Percentiles rank a stretch among this genome's conserved stretches.
Conservation (phyloP, 768 basidiomycete genomes). For the Crucibulum laeve region DNA sequence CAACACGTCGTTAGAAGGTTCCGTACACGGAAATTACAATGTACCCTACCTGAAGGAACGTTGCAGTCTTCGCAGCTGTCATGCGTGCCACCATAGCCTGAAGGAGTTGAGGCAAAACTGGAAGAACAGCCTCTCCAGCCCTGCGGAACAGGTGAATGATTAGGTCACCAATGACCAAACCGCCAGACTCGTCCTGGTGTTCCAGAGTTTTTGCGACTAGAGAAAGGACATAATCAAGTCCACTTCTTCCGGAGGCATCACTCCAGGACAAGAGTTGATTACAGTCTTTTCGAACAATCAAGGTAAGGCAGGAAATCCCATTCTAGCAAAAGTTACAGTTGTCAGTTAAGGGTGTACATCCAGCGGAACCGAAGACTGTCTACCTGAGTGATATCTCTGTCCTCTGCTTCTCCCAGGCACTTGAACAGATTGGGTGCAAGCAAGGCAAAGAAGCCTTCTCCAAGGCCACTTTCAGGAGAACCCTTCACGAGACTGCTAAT, state of each 20-base stretch:
- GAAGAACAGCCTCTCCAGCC: constrained; percentile 74
- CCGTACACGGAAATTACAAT: neutral
- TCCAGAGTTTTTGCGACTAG: constrained; percentile 77
- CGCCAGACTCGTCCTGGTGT: constrained; percentile 85
- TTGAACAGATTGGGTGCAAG: constrained; percentile 75
- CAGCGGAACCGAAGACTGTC: constrained; percentile 3
- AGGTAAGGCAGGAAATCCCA: constrained; percentile 76
- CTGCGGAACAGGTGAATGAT: constrained; percentile 89
- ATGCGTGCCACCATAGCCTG: constrained; percentile 82
- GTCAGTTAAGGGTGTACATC: neutral
- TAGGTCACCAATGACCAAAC: constrained; percentile 89
- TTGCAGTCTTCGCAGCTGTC: constrained; percentile 81
- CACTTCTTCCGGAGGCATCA: constrained; percentile 61
- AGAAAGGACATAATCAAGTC: constrained; percentile 69
- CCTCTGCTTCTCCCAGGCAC: constrained; percentile 66
- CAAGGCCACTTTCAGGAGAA: constrained; percentile 58
- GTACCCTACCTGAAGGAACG: constrained; percentile 74
- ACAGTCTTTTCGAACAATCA: constrained; percentile 84
- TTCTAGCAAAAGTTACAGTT: constrained; percentile 44
- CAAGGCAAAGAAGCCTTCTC: constrained; percentile 73
- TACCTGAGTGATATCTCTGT: constrained; percentile 83
- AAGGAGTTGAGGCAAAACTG: constrained; percentile 84
- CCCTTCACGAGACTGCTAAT: constrained; percentile 69
- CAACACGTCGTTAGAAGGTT: constrained; percentile 1
- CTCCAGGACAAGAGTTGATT: constrained; percentile 77